Percentiles rank a stretch among this genome's conserved stretches.
phyloP scores from a whole-genome alignment of 306 rosid genomes.

The Quercus parvula region DNA sequence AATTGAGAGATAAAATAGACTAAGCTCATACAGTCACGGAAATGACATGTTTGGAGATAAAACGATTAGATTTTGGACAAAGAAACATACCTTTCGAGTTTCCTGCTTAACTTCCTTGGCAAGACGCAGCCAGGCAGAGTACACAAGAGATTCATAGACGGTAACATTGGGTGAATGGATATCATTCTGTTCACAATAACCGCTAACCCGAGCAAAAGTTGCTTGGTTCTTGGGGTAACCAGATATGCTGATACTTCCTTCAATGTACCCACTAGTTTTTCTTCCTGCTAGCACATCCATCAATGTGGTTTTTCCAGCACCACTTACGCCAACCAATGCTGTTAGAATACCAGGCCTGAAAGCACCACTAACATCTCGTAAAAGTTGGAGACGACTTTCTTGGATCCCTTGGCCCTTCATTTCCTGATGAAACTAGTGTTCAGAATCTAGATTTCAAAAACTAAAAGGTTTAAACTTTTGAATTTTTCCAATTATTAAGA shows the following conservation, averaged over 20 bases:
- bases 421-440: constrained; percentile 31
- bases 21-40: no score
- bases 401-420: constrained; percentile 38
- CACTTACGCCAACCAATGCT: constrained; percentile 54
- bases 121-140: constrained; percentile 53
- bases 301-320: constrained; percentile 62
- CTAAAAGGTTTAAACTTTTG: not conserved
- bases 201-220: constrained; percentile 50
- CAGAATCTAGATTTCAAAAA: constrained; percentile 1
- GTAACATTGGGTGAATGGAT: constrained; percentile 48
- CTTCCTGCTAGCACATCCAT: constrained; percentile 61
- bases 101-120: constrained; percentile 37
- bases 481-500: not conserved
- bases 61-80: constrained; percentile 5
- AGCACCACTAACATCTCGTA: constrained; percentile 47
- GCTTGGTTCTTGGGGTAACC: constrained; percentile 54
- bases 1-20: no score
- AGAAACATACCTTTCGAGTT: constrained; percentile 31
- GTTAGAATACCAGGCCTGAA: constrained; percentile 52
- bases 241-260: constrained; percentile 47
- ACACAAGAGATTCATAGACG: constrained; percentile 44
- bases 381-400: constrained; percentile 37
- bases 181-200: constrained; percentile 57
- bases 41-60: not conserved
- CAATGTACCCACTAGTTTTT: constrained; percentile 52